phyloP scores from a whole-genome alignment of 768 basidiomycete genomes.

The Floccularia luteovirens region DNA sequence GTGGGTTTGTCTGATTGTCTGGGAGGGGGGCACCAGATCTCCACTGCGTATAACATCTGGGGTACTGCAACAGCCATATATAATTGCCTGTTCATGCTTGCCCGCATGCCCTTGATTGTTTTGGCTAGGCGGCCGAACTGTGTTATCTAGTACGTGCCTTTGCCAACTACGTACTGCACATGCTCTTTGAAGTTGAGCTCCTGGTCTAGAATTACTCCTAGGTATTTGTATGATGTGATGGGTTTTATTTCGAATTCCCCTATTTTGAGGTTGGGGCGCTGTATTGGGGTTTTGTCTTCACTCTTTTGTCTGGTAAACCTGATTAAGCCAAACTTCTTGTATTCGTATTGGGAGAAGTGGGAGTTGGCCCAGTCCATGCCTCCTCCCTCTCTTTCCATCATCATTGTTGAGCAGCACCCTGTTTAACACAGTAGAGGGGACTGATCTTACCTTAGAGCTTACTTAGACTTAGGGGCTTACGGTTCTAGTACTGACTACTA shows the following conservation, averaged over 20 bases:
- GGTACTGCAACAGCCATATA: constrained; percentile 13
- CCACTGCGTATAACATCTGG: constrained; percentile 11
- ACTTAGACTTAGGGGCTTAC: too few relatives aligned
- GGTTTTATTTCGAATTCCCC: not conserved
- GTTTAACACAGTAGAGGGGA: too few relatives aligned
- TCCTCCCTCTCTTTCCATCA: too few relatives aligned
- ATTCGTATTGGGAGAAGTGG: constrained; percentile 14
- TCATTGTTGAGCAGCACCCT: too few relatives aligned
- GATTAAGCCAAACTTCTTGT: constrained; percentile 13
- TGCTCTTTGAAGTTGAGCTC: constrained; percentile 9
- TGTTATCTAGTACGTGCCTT: constrained; percentile 4
- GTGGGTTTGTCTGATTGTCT: not conserved
- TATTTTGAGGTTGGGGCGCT: not conserved
- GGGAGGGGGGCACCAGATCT: constrained; percentile 15
- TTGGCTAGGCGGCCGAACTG: constrained; percentile 1
- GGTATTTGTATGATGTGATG: constrained; percentile 5
- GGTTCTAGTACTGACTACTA: too few relatives aligned
- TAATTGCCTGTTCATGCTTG: constrained; percentile 7
- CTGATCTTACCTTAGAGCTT: too few relatives aligned
- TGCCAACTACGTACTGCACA: constrained; percentile 3
- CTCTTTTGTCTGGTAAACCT: constrained; percentile 5
- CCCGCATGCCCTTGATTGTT: constrained; percentile 5
- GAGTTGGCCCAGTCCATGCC: constrained; percentile 15
- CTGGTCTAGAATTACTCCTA: constrained; percentile 11
- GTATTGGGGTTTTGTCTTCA: constrained; percentile 4